Conservation (phyloP, 83 land plant species). For the Thuja plicata region DNA sequence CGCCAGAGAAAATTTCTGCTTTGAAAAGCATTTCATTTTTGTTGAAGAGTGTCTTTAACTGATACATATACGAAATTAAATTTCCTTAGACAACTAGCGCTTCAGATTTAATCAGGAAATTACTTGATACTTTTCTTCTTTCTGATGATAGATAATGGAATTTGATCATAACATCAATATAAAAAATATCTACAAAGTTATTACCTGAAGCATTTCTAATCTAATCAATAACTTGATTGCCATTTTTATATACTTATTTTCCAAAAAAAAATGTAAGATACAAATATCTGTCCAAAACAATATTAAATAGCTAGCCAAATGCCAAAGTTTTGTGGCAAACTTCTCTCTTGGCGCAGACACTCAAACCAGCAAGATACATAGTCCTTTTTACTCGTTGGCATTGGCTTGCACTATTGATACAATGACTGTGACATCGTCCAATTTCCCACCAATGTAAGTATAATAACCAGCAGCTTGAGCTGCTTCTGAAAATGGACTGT, state of each 20-base stretch:
- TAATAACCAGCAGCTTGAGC: conserved; percentile 57
- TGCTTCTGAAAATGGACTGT: conserved; percentile 58
- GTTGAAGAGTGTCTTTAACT: neutral
- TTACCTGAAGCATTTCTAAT: too few relatives aligned
- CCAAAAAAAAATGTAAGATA: neutral
- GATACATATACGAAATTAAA: neutral
- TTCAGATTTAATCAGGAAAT: neutral
- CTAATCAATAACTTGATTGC: neutral
- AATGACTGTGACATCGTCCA: conserved; percentile 56
- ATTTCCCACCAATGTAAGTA: conserved; percentile 53
- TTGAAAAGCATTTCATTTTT: too few relatives aligned
- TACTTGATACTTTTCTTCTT: neutral
- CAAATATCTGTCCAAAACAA: neutral
- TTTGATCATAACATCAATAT: too few relatives aligned
- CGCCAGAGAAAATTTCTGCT: too few relatives aligned
- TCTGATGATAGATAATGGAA: too few relatives aligned
- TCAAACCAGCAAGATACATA: neutral
- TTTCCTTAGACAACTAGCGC: neutral
- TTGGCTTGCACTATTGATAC: conserved; percentile 44
- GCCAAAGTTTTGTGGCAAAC: neutral
- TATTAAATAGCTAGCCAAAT: neutral
- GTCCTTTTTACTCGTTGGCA: neutral
- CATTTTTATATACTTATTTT: neutral
- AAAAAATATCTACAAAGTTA: too few relatives aligned
- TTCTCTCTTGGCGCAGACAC: neutral